These are phyloP conservation scores for Bipolaris oryzae DNA, from an alignment of 2,329 filamentous ascomycete genomes.

Conservation along the genomic window DNA sequence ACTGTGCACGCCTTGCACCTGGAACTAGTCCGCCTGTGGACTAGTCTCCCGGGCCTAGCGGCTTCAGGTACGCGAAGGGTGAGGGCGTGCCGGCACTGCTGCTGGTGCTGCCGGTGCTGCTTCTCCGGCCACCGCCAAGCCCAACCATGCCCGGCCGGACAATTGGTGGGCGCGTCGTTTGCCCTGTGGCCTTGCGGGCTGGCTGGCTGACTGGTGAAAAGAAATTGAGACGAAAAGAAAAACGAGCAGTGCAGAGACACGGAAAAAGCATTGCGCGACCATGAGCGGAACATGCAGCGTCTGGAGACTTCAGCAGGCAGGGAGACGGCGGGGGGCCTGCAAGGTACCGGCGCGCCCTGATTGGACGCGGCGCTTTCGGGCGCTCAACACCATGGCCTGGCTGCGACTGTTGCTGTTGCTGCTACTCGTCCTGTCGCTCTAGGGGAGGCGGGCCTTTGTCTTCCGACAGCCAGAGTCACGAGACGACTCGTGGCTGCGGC, in stretches of 20 bases:
- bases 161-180: neutral
- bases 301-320: neutral
- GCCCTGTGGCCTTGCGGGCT: conserved; percentile 4
- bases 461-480: neutral
- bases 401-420: conserved; percentile 21
- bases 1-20: neutral
- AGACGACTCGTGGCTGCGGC: neutral
- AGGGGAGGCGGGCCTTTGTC: conserved; percentile 2
- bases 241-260: neutral
- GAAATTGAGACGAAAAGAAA: neutral
- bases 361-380: conserved; percentile 18
- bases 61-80: conserved; percentile 25
- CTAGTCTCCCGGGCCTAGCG: conserved; percentile 26
- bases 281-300: conserved; percentile 1
- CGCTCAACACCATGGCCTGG: conserved; percentile 13
- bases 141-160: conserved; percentile 3
- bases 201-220: neutral
- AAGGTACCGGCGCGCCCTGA: conserved; percentile 23
- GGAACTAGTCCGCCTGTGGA: too few species aligned
- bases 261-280: too few species aligned
- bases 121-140: conserved; percentile 17
- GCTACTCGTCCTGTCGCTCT: conserved; percentile 12
- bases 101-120: conserved; percentile 19
- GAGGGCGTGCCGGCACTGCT: conserved; percentile 22
- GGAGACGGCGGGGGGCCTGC: conserved; percentile 4